Conservation (phyloP, 2,329 filamentous ascomycete species). For the Alternaria alternata region DNA sequence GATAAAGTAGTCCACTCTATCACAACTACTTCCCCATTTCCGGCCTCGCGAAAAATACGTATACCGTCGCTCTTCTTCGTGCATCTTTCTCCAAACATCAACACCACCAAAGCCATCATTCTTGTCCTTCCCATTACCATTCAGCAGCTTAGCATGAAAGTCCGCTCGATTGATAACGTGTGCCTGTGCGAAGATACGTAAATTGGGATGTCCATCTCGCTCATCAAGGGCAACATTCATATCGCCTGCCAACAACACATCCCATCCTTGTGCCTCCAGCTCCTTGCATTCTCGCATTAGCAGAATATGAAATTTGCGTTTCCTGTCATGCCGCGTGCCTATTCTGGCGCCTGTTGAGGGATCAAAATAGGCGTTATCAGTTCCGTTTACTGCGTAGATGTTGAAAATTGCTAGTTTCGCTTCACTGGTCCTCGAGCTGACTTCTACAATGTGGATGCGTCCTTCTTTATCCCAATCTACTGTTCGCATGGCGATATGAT, state of each 20-base stretch:
- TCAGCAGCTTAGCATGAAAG: slow-evolving; percentile 61
- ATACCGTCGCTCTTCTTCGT: slow-evolving; percentile 55
- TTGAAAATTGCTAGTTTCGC: slow-evolving; percentile 59
- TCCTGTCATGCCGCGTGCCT: slow-evolving; percentile 62
- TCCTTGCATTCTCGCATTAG: slow-evolving; percentile 56
- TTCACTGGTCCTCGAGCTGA: slow-evolving; percentile 7
- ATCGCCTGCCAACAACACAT: slow-evolving; percentile 61
- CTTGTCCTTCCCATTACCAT: slow-evolving; percentile 9
- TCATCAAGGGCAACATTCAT: slow-evolving; percentile 59
- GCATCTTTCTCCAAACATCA: slow-evolving; percentile 59
- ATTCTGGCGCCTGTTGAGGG: slow-evolving; percentile 52
- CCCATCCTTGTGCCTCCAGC: slow-evolving; percentile 54
- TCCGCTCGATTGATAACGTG: slow-evolving; percentile 62
- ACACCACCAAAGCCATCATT: slow-evolving; percentile 43
- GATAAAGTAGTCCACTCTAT: slow-evolving; percentile 63
- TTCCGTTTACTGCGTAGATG: slow-evolving; percentile 64
- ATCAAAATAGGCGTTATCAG: slow-evolving; percentile 56
- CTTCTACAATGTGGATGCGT: slow-evolving; percentile 59
- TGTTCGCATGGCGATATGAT: slow-evolving; percentile 33
- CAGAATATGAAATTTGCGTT: slow-evolving; percentile 57
- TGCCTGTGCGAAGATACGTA: slow-evolving; percentile 56
- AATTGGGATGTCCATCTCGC: slow-evolving; percentile 58
- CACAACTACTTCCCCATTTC: slow-evolving; percentile 61
- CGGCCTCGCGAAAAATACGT: slow-evolving; percentile 58
- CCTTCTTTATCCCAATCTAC: slow-evolving; percentile 64